Base-by-base conservation (phyloP, 495 filamentous ascomycete genomes). In the Penicillium lagena region DNA sequence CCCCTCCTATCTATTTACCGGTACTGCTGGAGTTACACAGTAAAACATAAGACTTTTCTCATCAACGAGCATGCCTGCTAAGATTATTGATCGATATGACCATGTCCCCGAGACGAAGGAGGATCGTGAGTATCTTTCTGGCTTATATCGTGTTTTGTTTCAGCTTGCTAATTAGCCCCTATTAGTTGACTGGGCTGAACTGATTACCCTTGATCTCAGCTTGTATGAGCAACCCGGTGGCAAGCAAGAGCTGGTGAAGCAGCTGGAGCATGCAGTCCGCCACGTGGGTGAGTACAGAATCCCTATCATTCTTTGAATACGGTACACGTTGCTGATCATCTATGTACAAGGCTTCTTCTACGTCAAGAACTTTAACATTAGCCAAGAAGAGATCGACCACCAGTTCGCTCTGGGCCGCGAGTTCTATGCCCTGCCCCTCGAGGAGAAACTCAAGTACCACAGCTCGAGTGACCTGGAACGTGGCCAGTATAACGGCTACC, bases 401-500 rank as follows among this genome's bases (percentile, higher is more conserved):
- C 79, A 82, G 46, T 82, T 79, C 43, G 73, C 76, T 35, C 55
- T 81, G 0, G 77, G 68, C 14, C 70, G 72, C 38, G 69, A 71
- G 17, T 72, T 80, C 52, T 77, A 79, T 58, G 56, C 66, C 6
- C 68, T 84, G 0, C 76, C 76, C 0, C 54, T 71, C 10, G 73
- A 79, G 27, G 77, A 80, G 54, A 80, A 80, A 43, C 62, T 70
- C 29, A 68, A 73, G 52, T 80, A 75, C 46, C 62, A 66, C 44
- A 64, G 49, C 39, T 34, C 49, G 10, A 33, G 45, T 33, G 62
- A 68, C 37, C 58, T 68, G 3, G 60, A 44, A 7, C 39, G 45
- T 0, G 64, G 64, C n/a, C 60, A 62, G 38, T 66, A 74, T 46
- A 71, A 72, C 46, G 70, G 48, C 43, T 68, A 75, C 39, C 54